These are phyloP conservation scores for Paraglomus occultum DNA, from an alignment of 192 early-diverging fungal genomes.

Conservation along the genomic window DNA sequence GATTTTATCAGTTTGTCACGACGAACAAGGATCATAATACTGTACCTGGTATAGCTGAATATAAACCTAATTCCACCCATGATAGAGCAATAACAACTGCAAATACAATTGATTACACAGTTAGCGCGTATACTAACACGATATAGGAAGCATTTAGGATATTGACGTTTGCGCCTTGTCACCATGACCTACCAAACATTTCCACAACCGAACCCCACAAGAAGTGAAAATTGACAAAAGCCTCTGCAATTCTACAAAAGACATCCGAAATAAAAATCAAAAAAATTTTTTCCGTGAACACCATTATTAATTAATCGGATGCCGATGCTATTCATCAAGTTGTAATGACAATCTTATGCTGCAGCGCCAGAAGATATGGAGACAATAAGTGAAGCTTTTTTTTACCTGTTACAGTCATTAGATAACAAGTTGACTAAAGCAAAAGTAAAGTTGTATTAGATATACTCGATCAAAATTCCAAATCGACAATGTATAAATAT, in stretches of 20 bases:
- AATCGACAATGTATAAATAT: conserved; percentile 26
- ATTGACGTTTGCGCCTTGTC: too few relatives aligned
- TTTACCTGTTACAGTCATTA: conserved; percentile 63
- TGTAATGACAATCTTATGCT: too few relatives aligned
- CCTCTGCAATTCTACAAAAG: conserved; percentile 55
- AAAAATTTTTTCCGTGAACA: not conserved
- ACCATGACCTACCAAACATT: conserved; percentile 40
- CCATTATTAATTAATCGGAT: not conserved
- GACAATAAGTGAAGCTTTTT: conserved; percentile 6
- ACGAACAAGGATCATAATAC: conserved; percentile 17
- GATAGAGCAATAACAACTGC: conserved; percentile 53
- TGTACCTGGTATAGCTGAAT: conserved; percentile 53
- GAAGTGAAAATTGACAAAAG: conserved; percentile 68
- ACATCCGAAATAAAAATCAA: not conserved
- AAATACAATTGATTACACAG: not conserved
- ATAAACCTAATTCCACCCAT: conserved; percentile 47
- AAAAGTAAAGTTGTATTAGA: conserved; percentile 10
- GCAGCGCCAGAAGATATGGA: not conserved
- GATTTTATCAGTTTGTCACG: conserved; percentile 18
- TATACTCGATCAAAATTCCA: not conserved
- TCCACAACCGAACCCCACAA: conserved; percentile 70
- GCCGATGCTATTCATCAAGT: not conserved
- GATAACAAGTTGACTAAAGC: conserved; percentile 63
- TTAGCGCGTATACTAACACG: not conserved
- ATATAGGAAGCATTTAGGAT: not conserved